Evolutionary conservation across 2,329 filamentous ascomycete species (phyloP).

Genomic region (Colletotrichum sp.): DNA sequence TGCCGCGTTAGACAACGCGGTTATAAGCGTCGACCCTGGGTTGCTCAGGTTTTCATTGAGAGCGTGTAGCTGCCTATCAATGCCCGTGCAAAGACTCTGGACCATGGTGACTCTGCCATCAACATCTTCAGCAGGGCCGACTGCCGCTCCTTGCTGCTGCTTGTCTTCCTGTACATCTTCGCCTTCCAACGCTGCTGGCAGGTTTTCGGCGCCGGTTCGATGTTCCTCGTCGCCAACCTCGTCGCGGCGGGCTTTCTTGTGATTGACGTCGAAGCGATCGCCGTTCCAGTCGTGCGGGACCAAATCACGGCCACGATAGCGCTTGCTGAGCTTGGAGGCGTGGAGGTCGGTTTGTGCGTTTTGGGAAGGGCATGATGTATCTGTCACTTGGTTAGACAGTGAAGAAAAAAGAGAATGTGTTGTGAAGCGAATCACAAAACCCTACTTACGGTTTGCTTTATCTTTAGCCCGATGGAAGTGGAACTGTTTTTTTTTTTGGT

Average conservation of each 20-base stretch:
- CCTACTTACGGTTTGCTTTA: no score
- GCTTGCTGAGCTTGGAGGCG: neutral
- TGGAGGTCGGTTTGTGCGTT: neutral
- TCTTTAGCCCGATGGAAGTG: no score
- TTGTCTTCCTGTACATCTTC: accelerated
- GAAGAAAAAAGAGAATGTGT: neutral
- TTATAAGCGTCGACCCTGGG: neutral
- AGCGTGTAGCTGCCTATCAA: neutral
- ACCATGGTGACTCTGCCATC: neutral
- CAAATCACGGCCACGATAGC: accelerated
- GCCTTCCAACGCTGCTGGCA: neutral
- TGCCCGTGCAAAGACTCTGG: neutral
- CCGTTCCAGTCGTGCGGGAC: neutral
- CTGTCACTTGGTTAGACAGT: neutral
- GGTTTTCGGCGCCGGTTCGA: accelerated
- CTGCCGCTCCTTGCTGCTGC: neutral
- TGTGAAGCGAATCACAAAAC: accelerated
- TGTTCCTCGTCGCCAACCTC: neutral
- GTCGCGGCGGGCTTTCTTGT: neutral
- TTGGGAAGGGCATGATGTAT: neutral
- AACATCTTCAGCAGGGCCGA: accelerated
- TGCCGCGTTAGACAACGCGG: accelerated
- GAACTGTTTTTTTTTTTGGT: no score
- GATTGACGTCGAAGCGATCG: accelerated
- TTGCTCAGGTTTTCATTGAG: neutral